Percentiles rank a stretch among this genome's conserved stretches.
phyloP scores from a whole-genome alignment of 768 basidiomycete genomes.

The Myochromella boudieri region DNA sequence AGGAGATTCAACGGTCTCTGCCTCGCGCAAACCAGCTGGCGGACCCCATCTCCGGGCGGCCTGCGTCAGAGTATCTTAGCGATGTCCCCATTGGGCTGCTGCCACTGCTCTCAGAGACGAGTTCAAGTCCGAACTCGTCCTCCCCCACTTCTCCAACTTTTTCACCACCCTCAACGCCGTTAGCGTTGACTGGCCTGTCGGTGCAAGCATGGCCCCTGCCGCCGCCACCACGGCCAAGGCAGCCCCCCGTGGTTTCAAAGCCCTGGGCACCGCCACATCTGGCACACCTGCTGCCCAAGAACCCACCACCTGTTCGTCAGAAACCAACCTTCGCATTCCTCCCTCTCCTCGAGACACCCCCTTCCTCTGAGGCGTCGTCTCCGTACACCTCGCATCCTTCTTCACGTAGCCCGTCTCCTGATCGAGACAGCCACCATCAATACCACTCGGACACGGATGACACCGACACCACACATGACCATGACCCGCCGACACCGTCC shows the following conservation, averaged over 20 bases:
- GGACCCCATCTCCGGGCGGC: conserved; percentile 40
- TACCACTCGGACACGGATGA: too few relatives aligned
- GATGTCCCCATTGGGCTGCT: conserved; percentile 65
- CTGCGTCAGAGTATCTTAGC: conserved; percentile 40
- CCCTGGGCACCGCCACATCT: conserved; percentile 25
- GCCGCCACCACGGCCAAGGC: conserved; percentile 9
- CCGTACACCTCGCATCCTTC: conserved; percentile 16
- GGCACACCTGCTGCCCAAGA: conserved; percentile 28
- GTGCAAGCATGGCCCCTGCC: conserved; percentile 12
- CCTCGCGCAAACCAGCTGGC: conserved; percentile 55
- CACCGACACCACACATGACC: conserved; percentile 30
- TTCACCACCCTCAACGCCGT: conserved; percentile 12
- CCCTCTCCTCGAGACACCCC: conserved; percentile 35
- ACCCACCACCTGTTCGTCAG: conserved; percentile 18
- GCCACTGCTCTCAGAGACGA: conserved; percentile 44
- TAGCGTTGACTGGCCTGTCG: neutral
- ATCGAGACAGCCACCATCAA: conserved; percentile 10
- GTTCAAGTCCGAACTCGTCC: conserved; percentile 8
- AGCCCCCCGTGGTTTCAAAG: conserved; percentile 10
- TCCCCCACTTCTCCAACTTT: conserved; percentile 6
- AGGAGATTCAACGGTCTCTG: conserved; percentile 64
- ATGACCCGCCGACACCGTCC: conserved; percentile 34
- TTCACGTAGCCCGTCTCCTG: conserved; percentile 20
- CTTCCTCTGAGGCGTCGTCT: conserved; percentile 18
- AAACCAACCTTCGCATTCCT: conserved; percentile 35